These are phyloP conservation scores for Friedmanniomyces endolithicus DNA, from an alignment of 495 filamentous ascomycete species.

Conservation along the genomic window DNA sequence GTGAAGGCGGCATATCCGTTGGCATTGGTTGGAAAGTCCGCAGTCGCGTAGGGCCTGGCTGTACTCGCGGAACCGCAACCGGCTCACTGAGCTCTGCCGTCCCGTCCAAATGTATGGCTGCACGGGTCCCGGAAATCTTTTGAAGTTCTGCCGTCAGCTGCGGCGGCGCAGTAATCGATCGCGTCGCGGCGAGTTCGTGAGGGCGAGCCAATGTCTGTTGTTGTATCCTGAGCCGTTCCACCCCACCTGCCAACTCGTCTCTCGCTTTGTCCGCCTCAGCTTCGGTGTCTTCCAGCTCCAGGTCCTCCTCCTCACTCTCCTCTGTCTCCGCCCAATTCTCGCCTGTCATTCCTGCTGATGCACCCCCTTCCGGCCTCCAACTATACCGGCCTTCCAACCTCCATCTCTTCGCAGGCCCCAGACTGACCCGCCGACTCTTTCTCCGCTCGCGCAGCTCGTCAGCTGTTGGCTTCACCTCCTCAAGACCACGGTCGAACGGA, in stretches of 20 bases:
- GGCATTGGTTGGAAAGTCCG: conserved; percentile 17
- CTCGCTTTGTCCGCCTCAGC: conserved; percentile 30
- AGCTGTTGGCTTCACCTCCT: conserved; percentile 50
- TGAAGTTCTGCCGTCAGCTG: not conserved
- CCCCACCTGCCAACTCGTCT: no score
- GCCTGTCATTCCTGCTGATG: conserved; percentile 13
- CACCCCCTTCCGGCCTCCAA: conserved; percentile 28
- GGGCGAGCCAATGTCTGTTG: not conserved
- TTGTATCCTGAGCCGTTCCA: no score
- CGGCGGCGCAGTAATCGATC: not conserved
- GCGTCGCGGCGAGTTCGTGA: not conserved
- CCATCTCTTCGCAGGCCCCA: conserved; percentile 22
- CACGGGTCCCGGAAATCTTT: not conserved
- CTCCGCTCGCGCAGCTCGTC: conserved; percentile 52
- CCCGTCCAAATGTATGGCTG: not conserved
- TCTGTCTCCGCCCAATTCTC: not conserved
- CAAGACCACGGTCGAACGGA: conserved; percentile 68
- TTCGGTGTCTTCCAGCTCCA: no score
- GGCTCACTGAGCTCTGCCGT: not conserved
- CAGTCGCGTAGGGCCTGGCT: not conserved
- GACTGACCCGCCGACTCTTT: conserved; percentile 35
- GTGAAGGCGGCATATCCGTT: conserved; percentile 21
- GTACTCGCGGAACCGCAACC: conserved; percentile 32
- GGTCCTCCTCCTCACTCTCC: conserved; percentile 1
- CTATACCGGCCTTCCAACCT: conserved; percentile 43